Base-by-base conservation (phyloP, 345 rosid species). In the Combretum micranthum region DNA sequence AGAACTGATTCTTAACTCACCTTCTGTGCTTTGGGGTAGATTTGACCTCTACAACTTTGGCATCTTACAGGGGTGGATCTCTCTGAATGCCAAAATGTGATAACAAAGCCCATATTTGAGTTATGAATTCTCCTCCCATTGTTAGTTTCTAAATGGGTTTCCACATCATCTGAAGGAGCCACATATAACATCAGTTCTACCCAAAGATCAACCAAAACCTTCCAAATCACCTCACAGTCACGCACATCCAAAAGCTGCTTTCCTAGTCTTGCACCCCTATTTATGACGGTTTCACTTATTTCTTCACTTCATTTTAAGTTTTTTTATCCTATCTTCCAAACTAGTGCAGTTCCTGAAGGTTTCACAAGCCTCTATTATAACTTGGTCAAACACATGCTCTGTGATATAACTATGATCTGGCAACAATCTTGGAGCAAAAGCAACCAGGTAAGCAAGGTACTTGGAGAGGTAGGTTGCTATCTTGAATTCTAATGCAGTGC, bases 61-160 rank as follows among this genome's bases (percentile, higher is more conserved):
- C 4, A 7, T 32, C 39, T 32, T 7, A 0, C 9, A 25, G 5
- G 26, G 42, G 3, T 9, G 11, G n/a, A 19, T 13, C 26, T 55
- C 59, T 0, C 16, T 19, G 4, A 20, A 42, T 42, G 1, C 42
- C 23, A 4, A 18, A 22, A 2, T 47, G 62, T 20, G 21, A 32
- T 8, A 47, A 12, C 44, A 59, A 17, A 59, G 46, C 62, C 62
- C 53, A 47, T 20, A 47, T 25, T 13, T 59, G 62, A n/a, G 44
- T 46, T 8, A 47, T 14, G 2, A 59, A 59, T 52, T 59, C 45
- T 4, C 62, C 52, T 47, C 44, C 25, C 17, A 2, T n/a, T 1
- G 53, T 20, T 21, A 58, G 20, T 12, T 58, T 58, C 62, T 0
- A 12, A 15, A 17, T 58, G 62, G 0, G 52, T 20, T 37, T 7